A percentile compares a stretch with the other conserved stretches of the same genome.
Conservation (phyloP, 371 early-diverging fungal species). For the Mortierella polycephala region DNA sequence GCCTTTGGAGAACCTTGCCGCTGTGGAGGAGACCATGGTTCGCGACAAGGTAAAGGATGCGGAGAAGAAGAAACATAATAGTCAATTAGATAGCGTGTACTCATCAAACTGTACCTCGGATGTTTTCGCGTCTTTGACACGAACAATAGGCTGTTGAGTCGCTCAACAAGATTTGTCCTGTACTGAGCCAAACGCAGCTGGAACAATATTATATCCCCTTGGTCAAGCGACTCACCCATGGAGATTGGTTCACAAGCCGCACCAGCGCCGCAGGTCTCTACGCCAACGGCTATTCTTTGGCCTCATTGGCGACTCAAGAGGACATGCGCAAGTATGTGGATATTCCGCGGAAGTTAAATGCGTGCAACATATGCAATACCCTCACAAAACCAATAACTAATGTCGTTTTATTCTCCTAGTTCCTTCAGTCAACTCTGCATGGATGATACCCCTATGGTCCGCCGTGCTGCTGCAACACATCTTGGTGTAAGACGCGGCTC, state of each 20-base stretch:
- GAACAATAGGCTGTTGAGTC: constrained; percentile 90
- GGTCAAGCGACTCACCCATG: constrained; percentile 87
- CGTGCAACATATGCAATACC: no score
- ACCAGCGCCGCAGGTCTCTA: constrained; percentile 94
- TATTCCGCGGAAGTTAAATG: no score
- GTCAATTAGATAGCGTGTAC: no score
- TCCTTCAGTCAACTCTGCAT: constrained; percentile 81
- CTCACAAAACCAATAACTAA: no score
- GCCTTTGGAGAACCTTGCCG: constrained; percentile 94
- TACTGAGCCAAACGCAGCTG: constrained; percentile 80
- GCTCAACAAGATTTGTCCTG: constrained; percentile 80
- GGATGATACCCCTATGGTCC: constrained; percentile 98
- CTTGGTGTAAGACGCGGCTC: constrained; percentile 69
- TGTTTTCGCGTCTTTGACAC: not conserved
- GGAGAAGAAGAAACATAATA: no score
- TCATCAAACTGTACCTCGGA: not conserved
- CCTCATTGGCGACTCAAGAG: constrained; percentile 77
- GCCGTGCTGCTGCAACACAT: constrained; percentile 92
- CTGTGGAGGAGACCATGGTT: constrained; percentile 97
- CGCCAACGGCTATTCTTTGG: constrained; percentile 81
- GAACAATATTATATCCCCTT: constrained; percentile 92
- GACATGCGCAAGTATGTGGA: constrained; percentile 81
- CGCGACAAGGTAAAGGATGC: constrained; percentile 84
- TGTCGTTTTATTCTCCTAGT: constrained; percentile 22
- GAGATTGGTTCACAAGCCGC: constrained; percentile 98